phyloP scores from a whole-genome alignment of 345 rosid species.

The Camelina laxa region DNA sequence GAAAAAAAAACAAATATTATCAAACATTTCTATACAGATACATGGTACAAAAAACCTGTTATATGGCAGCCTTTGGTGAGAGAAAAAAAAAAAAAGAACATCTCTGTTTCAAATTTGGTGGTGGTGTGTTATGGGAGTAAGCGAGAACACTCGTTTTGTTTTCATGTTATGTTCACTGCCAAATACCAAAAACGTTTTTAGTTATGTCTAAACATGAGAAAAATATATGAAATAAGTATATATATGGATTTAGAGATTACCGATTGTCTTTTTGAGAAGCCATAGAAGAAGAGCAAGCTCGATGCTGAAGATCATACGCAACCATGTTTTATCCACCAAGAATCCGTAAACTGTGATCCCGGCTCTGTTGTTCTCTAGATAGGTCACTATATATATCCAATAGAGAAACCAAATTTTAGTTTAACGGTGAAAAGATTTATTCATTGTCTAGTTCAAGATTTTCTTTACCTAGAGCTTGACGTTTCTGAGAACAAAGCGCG shows the following conservation, averaged over 20 bases:
- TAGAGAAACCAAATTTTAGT: background rate
- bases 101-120: background rate
- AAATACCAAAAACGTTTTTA: constrained; percentile 14
- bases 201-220: constrained; percentile 1
- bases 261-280: constrained; percentile 84
- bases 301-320: constrained; percentile 78
- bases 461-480: constrained; percentile 81
- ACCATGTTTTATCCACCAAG: constrained; percentile 79
- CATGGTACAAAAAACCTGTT: background rate
- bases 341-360: constrained; percentile 88
- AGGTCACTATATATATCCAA: constrained; percentile 58
- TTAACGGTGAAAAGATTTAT: background rate
- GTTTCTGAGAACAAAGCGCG: constrained; percentile 76
- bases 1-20: background rate
- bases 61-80: constrained; percentile 12
- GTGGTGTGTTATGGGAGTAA: constrained; percentile 2
- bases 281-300: constrained; percentile 84
- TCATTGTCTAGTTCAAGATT: background rate
- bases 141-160: constrained; percentile 18
- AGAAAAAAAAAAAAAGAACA: background rate
- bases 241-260: constrained; percentile 34
- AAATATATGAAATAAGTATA: background rate
- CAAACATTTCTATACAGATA: constrained; percentile 8
- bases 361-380: constrained; percentile 78
- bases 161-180: constrained; percentile 47